Conservation (phyloP, 2,329 filamentous ascomycete genomes). For the Phaeosphaeria sp. region DNA sequence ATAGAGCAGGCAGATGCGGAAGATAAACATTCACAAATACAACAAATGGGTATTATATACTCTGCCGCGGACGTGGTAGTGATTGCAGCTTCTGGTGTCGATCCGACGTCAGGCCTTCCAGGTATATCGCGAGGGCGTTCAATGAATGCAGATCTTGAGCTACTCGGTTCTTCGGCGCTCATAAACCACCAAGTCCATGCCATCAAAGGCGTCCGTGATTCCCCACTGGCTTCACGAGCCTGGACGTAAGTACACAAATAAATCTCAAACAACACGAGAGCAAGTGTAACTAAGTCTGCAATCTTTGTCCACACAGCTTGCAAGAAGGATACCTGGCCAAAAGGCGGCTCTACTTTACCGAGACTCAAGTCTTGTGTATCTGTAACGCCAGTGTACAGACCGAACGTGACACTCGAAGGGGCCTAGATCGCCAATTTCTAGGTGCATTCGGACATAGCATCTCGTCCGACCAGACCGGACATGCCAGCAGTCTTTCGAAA, state of each 20-base stretch:
- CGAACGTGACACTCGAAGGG: not conserved
- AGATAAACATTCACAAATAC: conserved; percentile 4
- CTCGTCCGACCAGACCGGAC: not conserved
- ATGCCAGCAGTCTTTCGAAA: not conserved
- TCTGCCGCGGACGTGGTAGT: conserved; percentile 7
- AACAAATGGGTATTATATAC: conserved; percentile 13
- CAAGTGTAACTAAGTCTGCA: not conserved
- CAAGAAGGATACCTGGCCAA: not conserved
- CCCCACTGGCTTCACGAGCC: not conserved
- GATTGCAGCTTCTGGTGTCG: conserved; percentile 6
- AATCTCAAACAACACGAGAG: not conserved
- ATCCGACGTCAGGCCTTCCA: not conserved
- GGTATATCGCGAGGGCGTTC: not conserved
- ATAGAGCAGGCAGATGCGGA: not conserved
- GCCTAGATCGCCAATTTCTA: not conserved
- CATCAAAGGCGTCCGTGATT: not conserved
- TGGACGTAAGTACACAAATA: not conserved
- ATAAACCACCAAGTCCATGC: not conserved
- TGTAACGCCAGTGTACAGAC: not conserved
- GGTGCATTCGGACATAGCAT: not conserved
- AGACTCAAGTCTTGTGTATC: not conserved
- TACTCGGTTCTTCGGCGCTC: not conserved
- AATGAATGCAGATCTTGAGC: not conserved
- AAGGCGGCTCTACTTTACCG: not conserved
- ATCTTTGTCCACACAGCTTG: not conserved